Evolutionary conservation across 2,329 filamentous ascomycete genomes (phyloP).

Genomic region (Pestalotiopsis fici): DNA sequence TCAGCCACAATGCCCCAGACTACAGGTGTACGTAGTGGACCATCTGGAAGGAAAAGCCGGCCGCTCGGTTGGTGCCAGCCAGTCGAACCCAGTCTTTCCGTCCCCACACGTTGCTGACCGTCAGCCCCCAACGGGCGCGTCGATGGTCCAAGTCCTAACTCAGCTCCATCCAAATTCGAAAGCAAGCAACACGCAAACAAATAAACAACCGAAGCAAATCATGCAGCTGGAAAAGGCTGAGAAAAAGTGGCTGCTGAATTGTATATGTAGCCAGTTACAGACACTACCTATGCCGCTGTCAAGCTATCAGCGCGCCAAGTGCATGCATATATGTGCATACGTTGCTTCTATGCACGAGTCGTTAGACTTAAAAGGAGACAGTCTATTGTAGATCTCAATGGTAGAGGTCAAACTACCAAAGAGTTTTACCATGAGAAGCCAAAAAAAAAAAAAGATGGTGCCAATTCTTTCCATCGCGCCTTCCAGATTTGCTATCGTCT

Average conservation of each 20-base stretch:
- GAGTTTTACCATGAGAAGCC: too few species aligned
- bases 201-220: background rate
- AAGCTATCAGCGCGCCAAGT: background rate
- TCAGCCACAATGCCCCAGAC: background rate
- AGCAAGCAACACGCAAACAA: too few species aligned
- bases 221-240: background rate
- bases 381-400: background rate
- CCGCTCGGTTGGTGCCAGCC: background rate
- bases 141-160: background rate
- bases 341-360: background rate
- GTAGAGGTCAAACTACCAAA: background rate
- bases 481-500: background rate
- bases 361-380: background rate
- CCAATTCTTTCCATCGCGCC: background rate
- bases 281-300: background rate
- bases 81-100: background rate
- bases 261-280: background rate
- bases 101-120: background rate
- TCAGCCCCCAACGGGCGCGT: background rate
- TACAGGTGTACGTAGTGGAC: background rate
- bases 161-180: background rate
- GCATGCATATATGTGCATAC: background rate
- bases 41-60: background rate
- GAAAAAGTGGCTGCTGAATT: background rate
- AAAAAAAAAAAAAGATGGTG: too few species aligned